Base-by-base conservation (phyloP, 2,329 filamentous ascomycete genomes). In the Didymella segeticola region DNA sequence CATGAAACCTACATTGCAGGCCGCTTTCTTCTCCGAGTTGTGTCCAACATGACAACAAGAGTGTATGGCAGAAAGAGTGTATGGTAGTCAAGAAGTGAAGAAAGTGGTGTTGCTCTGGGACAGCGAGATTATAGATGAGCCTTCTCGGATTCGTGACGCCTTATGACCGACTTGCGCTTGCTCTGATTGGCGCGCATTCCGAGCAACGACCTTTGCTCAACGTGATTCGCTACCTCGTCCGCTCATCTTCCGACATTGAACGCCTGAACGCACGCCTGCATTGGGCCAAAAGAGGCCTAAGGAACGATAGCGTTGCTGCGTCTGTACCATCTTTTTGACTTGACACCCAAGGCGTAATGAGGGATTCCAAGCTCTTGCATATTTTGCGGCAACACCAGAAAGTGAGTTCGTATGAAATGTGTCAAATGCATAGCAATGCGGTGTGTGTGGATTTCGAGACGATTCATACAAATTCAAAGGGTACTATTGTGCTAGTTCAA, bases 1-100 rank as follows among this genome's bases (percentile, higher is more conserved):
- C 6, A 15, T 19, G 8, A 23, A 9, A 57, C 74, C 53, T 76
- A 79, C 79, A 80, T 74, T 56, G 71, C 71, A 38, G 77, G 77
- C 45, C 80, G 68, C 67, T 78, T 74, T 12, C 79, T 75, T 48
- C 73, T 55, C 15, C 53, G 53, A 48, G 20, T 14, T 1, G 73
- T 43, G 66, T 71, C 58, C 62, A 67, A 20, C 57, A 61, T 64
- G 22, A 14, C 23, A 25, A 9, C 9, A 8, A 22, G 15, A 5
- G 10, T n/a, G 34, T 8, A n/a, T 3, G 17, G 23, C 10, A 47
- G 2, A 38, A 20, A 20, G 6, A 30, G 43, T 17, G 14, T n/a
- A 6, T 15, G 8, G 6, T 9, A 38, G 20, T 14, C 14, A 4
- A 7, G 15, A n/a, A n/a, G n/a, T n/a, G n/a, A n/a, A n/a, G n/a